Evolutionary conservation across 176 grass and related monocot species (phyloP).

Genomic region (Alloteropsis semialata): DNA sequence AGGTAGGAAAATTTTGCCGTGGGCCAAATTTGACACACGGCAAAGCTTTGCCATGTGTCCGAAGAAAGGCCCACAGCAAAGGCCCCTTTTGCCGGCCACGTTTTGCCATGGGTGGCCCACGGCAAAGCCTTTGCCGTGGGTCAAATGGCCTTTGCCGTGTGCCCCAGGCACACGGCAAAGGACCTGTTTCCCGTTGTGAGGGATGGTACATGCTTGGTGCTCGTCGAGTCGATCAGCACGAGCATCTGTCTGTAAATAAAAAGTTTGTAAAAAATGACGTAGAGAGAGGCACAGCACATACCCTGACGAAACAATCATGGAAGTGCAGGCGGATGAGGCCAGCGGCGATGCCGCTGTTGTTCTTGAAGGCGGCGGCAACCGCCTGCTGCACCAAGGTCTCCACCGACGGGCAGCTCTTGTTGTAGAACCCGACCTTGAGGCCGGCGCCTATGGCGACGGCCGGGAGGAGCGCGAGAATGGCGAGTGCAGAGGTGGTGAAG

Average conservation of each 20-base stretch:
- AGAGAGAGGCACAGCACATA: background rate
- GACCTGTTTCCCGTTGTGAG: too few relatives aligned
- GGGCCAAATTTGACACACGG: too few relatives aligned
- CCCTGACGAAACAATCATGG: conserved; percentile 80
- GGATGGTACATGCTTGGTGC: background rate
- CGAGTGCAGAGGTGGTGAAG: background rate
- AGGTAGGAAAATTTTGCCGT: too few relatives aligned
- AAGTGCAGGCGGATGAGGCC: conserved; percentile 78
- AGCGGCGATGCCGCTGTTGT: conserved; percentile 48
- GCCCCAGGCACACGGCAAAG: too few relatives aligned
- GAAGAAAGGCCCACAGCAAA: too few relatives aligned
- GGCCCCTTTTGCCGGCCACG: too few relatives aligned
- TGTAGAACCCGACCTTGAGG: conserved; percentile 63
- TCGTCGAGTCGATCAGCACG: background rate
- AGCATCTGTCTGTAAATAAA: too few relatives aligned
- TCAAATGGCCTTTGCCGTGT: too few relatives aligned
- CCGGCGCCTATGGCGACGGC: background rate
- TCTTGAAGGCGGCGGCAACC: conserved; percentile 47
- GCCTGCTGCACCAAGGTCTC: conserved; percentile 61
- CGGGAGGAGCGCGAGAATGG: conserved; percentile 11
- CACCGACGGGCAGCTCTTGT: conserved; percentile 33
- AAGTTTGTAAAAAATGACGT: background rate
- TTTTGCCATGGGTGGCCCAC: too few relatives aligned
- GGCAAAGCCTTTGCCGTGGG: too few relatives aligned
- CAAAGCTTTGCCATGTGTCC: too few relatives aligned